Percentiles rank a stretch among this genome's conserved stretches.
Conservation (phyloP, 1,284 basidiomycete species). For the Ceratobasidium sp. region DNA sequence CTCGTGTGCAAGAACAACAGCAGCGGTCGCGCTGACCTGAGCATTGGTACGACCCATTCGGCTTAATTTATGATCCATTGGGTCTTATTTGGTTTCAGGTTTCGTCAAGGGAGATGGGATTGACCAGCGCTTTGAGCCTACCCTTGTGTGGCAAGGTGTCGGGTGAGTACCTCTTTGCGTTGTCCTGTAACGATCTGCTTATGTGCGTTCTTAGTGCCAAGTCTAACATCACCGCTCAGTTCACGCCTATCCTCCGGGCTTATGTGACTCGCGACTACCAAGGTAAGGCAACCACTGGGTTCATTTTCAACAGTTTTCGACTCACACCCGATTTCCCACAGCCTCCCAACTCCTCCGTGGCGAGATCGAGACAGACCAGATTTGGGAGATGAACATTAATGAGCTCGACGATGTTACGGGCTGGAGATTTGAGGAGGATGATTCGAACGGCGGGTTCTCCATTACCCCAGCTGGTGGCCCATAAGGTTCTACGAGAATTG, state of each 20-base stretch:
- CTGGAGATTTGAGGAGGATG: conserved; percentile 36
- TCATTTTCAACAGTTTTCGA: neutral
- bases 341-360: conserved; percentile 30
- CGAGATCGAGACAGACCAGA: conserved; percentile 11
- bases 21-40: conserved; percentile 12
- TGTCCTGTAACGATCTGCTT: neutral
- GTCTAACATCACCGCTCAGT: conserved; percentile 32
- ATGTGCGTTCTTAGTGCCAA: neutral
- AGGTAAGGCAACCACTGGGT: neutral
- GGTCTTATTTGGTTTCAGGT: neutral
- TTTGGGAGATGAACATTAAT: conserved; percentile 21
- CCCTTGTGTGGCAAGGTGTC: conserved; percentile 18
- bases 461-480: neutral
- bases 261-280: conserved; percentile 39
- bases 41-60: neutral
- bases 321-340: neutral
- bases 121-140: conserved; percentile 14
- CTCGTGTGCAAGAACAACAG: conserved; percentile 30
- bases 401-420: conserved; percentile 37
- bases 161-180: neutral
- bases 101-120: conserved; percentile 35
- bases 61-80: neutral
- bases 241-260: conserved; percentile 25
- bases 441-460: neutral
- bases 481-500: neutral